phyloP scores from a whole-genome alignment of 805 yeast species.

The Wickerhamiella bombiphila region DNA sequence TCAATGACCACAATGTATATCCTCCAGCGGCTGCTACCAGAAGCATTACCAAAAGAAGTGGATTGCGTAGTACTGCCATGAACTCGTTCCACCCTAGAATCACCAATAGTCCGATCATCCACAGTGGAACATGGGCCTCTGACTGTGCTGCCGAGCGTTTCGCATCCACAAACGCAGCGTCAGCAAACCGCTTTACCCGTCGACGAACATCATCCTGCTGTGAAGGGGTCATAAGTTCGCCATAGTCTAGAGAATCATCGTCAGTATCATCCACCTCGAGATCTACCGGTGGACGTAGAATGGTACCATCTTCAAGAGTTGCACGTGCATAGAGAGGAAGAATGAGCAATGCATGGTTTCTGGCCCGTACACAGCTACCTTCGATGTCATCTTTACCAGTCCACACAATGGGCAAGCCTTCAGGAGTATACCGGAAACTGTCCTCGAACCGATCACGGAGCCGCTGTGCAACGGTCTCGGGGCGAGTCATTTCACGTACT shows the following conservation, averaged over 20 bases:
- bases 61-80: slow-evolving; percentile 73
- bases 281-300: slow-evolving; percentile 29
- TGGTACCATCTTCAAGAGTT: slow-evolving; percentile 27
- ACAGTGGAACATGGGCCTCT: slow-evolving; percentile 68
- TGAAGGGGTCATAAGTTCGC: slow-evolving; percentile 37
- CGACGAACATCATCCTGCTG: slow-evolving; percentile 43
- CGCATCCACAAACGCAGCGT: slow-evolving; percentile 71
- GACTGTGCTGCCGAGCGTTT: slow-evolving; percentile 72
- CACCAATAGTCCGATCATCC: slow-evolving; percentile 55
- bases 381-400: slow-evolving; percentile 62
- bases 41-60: slow-evolving; percentile 41
- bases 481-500: slow-evolving; percentile 46
- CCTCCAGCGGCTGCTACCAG: slow-evolving; percentile 44
- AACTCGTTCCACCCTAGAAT: slow-evolving; percentile 94
- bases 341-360: slow-evolving; percentile 37
- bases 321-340: slow-evolving; percentile 51
- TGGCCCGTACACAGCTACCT: slow-evolving; percentile 43
- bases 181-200: slow-evolving; percentile 60
- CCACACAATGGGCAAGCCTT: slow-evolving; percentile 75
- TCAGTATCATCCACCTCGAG: slow-evolving; percentile 38
- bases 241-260: slow-evolving; percentile 28
- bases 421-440: slow-evolving; percentile 64
- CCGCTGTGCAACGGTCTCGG: slow-evolving; percentile 49
- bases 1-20: slow-evolving; percentile 51
- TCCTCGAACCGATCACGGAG: slow-evolving; percentile 74